Conservation (phyloP, 2,329 filamentous ascomycete species). For the Emmonsiellopsis sp. region DNA sequence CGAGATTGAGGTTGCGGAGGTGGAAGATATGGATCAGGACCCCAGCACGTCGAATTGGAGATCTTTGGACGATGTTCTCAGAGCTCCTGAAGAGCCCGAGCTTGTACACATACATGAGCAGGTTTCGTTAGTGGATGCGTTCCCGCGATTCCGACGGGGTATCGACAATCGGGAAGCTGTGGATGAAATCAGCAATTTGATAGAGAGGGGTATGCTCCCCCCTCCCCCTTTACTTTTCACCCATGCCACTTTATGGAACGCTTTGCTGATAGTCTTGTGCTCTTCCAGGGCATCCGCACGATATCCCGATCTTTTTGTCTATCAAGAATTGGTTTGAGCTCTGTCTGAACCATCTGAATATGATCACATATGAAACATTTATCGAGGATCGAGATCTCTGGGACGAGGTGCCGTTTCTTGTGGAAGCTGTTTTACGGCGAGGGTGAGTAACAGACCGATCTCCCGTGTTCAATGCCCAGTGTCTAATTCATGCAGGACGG, state of each 20-base stretch:
- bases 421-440: constrained; percentile 34
- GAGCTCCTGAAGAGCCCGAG: constrained; percentile 21
- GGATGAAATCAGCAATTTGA: constrained; percentile 21
- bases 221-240: neutral
- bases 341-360: constrained; percentile 25
- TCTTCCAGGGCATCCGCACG: constrained; percentile 21
- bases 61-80: constrained; percentile 26
- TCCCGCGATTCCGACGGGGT: constrained; percentile 26
- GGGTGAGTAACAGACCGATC: constrained; percentile 18
- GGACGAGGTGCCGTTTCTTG: constrained; percentile 32
- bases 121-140: constrained; percentile 25
- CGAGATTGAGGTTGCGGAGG: constrained; percentile 41
- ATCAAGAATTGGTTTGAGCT: constrained; percentile 37
- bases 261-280: neutral
- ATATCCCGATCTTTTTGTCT: constrained; percentile 23
- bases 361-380: constrained; percentile 26
- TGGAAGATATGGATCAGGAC: constrained; percentile 42
- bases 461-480: neutral
- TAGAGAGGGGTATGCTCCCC: constrained; percentile 29
- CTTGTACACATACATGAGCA: constrained; percentile 28
- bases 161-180: constrained; percentile 25
- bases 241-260: neutral
- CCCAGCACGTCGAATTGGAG: constrained; percentile 37
- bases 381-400: constrained; percentile 37
- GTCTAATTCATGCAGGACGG: constrained; percentile 14